Evolutionary conservation across 257 asterid species (phyloP), one percentile per base, ranked within the genome.

Genomic region (Echium plantagineum): DNA sequence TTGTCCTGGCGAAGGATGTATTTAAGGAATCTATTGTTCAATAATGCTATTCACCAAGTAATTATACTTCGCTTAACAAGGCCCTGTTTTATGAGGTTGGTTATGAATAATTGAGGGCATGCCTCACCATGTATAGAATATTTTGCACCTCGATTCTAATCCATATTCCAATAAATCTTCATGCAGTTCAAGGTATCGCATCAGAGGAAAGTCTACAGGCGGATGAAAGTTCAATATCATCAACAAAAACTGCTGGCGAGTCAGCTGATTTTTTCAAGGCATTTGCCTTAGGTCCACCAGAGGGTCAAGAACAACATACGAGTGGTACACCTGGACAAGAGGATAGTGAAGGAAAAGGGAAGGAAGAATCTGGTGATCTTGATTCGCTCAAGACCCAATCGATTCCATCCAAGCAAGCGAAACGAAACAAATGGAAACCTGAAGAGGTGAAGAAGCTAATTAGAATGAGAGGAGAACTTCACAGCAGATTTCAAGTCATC

Each of bases 391-490:
- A 75, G 56, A 69, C 86, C 66, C 68, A 52, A 67, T 54, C 32
- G 59, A 83, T 80, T 72, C 70, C 88, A 59, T 62, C 88, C 15
- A 84, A 78, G 60, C 57, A 82, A 31, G 66, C 60, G 28, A 93
- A 81, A 70, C 74, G 85, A 72, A 93, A 89, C 81, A 89, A 85
- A 71, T 93, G 97, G 99, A 86, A 78, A 73, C 84, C 90, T 21
- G 97, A 89, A 70, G 99, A 93, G 78, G 69, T 93, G 32, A 76
- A 76, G 81, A 86, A 75, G 74, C 68, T 93, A 63, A 89, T 93
- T 66, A 71, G 69, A 75, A 19, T 86, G 85, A 95, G 97, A 6
- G 94, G 90, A 66, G 89, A 89, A 67, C 95, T 86, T 62, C 75
- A 89, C 60, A 72, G 80, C 74, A 83, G 87, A 74, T 93, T 93